These are phyloP conservation scores for Umbellularia californica DNA, from an alignment of 164 flowering plant species.

Conservation along the genomic window DNA sequence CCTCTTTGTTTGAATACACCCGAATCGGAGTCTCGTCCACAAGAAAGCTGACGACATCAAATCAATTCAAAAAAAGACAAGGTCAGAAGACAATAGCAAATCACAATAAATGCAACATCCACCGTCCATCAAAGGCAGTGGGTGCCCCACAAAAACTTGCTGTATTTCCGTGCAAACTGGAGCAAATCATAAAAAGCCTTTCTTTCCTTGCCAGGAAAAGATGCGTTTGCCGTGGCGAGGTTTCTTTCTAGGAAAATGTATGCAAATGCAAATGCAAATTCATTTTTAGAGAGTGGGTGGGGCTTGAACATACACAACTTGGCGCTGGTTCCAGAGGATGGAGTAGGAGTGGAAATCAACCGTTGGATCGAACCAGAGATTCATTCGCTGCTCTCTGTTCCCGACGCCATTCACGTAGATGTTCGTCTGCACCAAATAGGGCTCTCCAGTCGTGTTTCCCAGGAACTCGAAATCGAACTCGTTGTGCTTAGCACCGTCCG, in stretches of 20 bases:
- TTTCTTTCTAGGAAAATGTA: too few species aligned
- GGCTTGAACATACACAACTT: background rate
- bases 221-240: too few species aligned
- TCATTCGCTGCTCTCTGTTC: conserved; percentile 77
- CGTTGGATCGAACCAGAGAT: conserved; percentile 92
- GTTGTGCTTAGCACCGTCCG: conserved; percentile 80
- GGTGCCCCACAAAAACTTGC: background rate
- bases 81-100: background rate
- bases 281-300: too few species aligned
- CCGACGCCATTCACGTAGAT: conserved; percentile 85
- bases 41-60: conserved; percentile 41
- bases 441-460: conserved; percentile 85
- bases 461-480: conserved; percentile 96
- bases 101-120: too few species aligned
- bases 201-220: too few species aligned
- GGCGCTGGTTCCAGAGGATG: conserved; percentile 56
- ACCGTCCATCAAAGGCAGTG: too few species aligned
- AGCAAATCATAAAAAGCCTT: too few species aligned
- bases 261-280: too few species aligned
- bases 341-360: conserved; percentile 78
- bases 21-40: conserved; percentile 92
- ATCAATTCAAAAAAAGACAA: background rate
- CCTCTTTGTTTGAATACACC: conserved; percentile 67
- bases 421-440: conserved; percentile 80
- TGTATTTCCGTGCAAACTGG: too few species aligned